Evolutionary conservation across 495 filamentous ascomycete species (phyloP).

Genomic region (Xylaria intraflava): DNA sequence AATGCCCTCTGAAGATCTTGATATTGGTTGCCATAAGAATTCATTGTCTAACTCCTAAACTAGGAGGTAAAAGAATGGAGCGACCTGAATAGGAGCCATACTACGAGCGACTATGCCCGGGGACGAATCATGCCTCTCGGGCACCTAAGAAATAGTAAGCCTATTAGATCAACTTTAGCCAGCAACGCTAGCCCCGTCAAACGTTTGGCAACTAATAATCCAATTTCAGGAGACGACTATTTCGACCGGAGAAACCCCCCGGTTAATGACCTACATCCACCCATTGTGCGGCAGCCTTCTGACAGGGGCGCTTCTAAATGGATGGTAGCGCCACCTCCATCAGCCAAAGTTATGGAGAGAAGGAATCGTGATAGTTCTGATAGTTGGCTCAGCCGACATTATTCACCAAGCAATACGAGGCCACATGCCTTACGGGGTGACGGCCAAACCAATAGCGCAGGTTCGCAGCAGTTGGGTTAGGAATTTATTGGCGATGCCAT

Average conservation of each 20-base stretch:
- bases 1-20: background rate
- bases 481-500: background rate
- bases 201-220: background rate
- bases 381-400: background rate
- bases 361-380: conserved; percentile 52
- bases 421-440: conserved; percentile 25
- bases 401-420: conserved; percentile 13
- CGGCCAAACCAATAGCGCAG: conserved; percentile 19
- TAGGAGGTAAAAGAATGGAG: no score
- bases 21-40: background rate
- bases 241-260: conserved; percentile 64
- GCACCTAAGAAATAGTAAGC: conserved; percentile 8
- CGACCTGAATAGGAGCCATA: no score
- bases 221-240: conserved; percentile 39
- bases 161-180: conserved; percentile 13
- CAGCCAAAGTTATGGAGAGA: conserved; percentile 79
- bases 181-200: background rate
- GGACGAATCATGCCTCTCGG: conserved; percentile 14
- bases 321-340: conserved; percentile 88
- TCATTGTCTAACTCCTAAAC: no score
- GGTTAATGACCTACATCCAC: conserved; percentile 80
- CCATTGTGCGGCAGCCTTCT: conserved; percentile 68
- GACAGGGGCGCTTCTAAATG: conserved; percentile 65
- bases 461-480: conserved; percentile 20
- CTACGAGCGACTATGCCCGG: no score